Evolutionary conservation across 2,329 filamentous ascomycete species (phyloP), one percentile per base, ranked within the genome.

Genomic region (Graphilbum fragrans): DNA sequence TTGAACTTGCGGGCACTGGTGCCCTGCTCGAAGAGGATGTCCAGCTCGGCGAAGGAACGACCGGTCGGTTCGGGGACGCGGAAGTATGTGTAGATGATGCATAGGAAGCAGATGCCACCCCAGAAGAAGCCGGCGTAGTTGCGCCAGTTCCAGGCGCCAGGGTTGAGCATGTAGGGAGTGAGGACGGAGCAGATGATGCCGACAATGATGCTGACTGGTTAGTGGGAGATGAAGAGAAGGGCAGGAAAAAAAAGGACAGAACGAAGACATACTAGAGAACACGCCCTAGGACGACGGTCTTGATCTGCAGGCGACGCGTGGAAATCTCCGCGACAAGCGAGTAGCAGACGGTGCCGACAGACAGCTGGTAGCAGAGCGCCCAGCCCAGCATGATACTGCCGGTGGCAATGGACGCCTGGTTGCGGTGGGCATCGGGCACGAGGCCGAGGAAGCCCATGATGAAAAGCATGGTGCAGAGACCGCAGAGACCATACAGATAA

Each of bases 121-220:
- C 86, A 86, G 67, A 93, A 93, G 64, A 94, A 93, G 22, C 87
- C 86, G 1, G 86, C 75, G 52, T 74, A 92, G 62, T 92, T 92
- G 46, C 76, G 70, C 87, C 86, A 94, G 60, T 93, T 67, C 87
- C 88, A 94, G 1, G 77, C 82, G 1, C 68, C 71, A 0, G 87
- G 86, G 62, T 94, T 94, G 34, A 94, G 71, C 87, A 94, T 94
- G 62, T 93, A 94, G 0, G 87, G 87, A 0, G 86, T 93, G 33
- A 94, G 61, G 4, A 94, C 81, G 39, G 77, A 80, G 55, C 79
- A 85, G 52, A 94, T 63, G 50, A 95, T 94, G 48, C 75, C 81
- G 35, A 88, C 82, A 39, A 94, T 65, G 53, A 92, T 88, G 67
- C 44, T 46, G 33, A 2, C 5, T 7, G 34, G 43, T 35, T 38